Percentiles rank a stretch among this genome's conserved stretches.
Conservation (phyloP, 129 eudicot species). For the Helianthus annuus region DNA sequence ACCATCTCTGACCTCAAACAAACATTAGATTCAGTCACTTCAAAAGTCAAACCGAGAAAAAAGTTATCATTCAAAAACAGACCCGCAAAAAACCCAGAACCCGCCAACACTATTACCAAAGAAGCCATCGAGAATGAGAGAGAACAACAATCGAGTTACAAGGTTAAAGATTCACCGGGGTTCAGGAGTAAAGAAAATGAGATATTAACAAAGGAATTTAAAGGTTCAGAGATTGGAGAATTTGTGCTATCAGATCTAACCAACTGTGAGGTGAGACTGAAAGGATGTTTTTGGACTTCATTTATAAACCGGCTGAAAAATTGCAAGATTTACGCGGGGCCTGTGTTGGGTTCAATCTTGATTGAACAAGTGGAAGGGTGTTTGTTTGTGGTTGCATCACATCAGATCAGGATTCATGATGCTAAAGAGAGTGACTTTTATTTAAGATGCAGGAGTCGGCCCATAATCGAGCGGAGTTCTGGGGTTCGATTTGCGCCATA, state of each 20-base stretch:
- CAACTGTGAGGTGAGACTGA: conserved; percentile 71
- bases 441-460: too few relatives aligned
- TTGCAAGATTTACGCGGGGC: too few relatives aligned
- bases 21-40: conserved; percentile 46
- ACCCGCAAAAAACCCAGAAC: conserved; percentile 34
- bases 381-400: too few relatives aligned
- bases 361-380: too few relatives aligned
- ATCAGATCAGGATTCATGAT: too few relatives aligned
- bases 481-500: too few relatives aligned
- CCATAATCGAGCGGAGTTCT: too few relatives aligned
- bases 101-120: not conserved
- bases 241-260: conserved; percentile 53
- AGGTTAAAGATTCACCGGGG: conserved; percentile 52
- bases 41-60: conserved; percentile 66
- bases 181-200: conserved; percentile 57
- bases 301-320: conserved; percentile 58
- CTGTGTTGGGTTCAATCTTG: too few relatives aligned
- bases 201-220: conserved; percentile 61
- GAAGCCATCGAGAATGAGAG: conserved; percentile 4
- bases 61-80: conserved; percentile 61
- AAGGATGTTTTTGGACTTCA: conserved; percentile 63
- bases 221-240: conserved; percentile 51
- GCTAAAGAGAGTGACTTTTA: too few relatives aligned
- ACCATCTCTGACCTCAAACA: conserved; percentile 56
- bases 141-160: conserved; percentile 17